Percentiles rank a stretch among this genome's conserved stretches.
Evolutionary conservation across 495 filamentous ascomycete genomes (phyloP).

Genomic region (Rostrohypoxylon terebratum): DNA sequence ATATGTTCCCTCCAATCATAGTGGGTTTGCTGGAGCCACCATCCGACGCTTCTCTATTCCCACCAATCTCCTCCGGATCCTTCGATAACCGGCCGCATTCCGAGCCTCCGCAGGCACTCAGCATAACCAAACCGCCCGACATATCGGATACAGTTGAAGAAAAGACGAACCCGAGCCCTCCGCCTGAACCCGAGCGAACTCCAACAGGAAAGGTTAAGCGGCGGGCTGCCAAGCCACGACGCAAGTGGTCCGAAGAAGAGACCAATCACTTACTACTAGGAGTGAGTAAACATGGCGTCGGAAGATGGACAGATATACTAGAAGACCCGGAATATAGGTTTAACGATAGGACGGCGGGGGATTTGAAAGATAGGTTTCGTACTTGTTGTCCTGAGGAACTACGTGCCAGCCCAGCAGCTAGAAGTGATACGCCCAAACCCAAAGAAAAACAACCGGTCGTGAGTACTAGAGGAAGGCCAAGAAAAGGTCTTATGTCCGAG

Average conservation of each 20-base stretch:
- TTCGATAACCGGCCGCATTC: constrained; percentile 57
- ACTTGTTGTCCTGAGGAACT: constrained; percentile 77
- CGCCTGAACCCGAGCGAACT: constrained; percentile 47
- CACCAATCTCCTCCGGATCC: constrained; percentile 71
- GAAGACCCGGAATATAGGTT: constrained; percentile 79
- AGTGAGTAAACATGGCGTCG: constrained; percentile 83
- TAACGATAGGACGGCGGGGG: constrained; percentile 78
- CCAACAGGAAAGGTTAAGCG: constrained; percentile 55
- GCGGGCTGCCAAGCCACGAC: constrained; percentile 60
- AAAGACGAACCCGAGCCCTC: constrained; percentile 39
- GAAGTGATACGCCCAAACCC: constrained; percentile 22
- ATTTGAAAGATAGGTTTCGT: constrained; percentile 88
- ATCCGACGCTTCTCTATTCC: constrained; percentile 76
- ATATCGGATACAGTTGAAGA: constrained; percentile 46
- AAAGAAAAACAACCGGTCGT: constrained; percentile 29
- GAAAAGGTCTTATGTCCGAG: constrained; percentile 57
- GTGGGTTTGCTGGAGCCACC: constrained; percentile 82
- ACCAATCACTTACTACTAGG: constrained; percentile 80
- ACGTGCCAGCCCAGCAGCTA: constrained; percentile 47
- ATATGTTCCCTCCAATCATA: constrained; percentile 70
- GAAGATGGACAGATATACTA: constrained; percentile 89
- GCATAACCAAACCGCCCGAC: constrained; percentile 51
- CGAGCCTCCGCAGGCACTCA: constrained; percentile 52
- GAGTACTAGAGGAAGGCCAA: constrained; percentile 45
- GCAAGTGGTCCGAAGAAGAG: constrained; percentile 86